Percentiles rank a stretch among this genome's conserved stretches.
Evolutionary conservation across 1,284 basidiomycete genomes (phyloP).

Genomic region (Singerocomus inundabilis): DNA sequence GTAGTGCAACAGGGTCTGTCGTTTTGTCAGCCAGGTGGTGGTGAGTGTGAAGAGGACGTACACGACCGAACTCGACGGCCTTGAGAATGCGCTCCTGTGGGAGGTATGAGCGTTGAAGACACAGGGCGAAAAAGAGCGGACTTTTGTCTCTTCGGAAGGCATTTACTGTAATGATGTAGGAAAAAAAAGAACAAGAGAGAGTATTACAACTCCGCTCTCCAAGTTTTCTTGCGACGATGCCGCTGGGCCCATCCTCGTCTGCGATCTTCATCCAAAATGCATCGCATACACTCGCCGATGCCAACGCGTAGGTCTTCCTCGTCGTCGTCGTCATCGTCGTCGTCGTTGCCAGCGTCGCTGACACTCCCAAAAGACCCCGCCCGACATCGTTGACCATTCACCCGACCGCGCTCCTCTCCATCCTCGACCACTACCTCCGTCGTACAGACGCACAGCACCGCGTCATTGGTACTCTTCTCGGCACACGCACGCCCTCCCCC

Average conservation of each 20-base stretch:
- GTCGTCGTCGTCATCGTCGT: conserved; percentile 25
- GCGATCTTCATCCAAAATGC: conserved; percentile 61
- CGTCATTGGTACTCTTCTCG: conserved; percentile 96
- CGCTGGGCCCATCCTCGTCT: conserved; percentile 64
- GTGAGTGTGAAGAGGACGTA: conserved; percentile 40
- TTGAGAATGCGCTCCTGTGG: conserved; percentile 76
- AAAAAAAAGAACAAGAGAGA: conserved; percentile 13
- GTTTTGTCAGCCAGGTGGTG: not conserved
- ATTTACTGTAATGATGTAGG: conserved; percentile 53
- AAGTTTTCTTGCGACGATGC: conserved; percentile 46
- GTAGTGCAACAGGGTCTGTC: conserved; percentile 83
- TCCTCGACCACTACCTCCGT: conserved; percentile 96
- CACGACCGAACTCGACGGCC: conserved; percentile 74
- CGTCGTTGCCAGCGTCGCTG: conserved; percentile 9
- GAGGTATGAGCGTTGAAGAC: not conserved
- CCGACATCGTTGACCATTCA: conserved; percentile 79
- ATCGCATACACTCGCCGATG: conserved; percentile 33
- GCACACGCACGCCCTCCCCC: conserved; percentile 69
- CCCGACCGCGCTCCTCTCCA: conserved; percentile 92
- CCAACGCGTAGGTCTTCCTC: conserved; percentile 43
- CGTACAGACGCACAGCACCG: conserved; percentile 80
- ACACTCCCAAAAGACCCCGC: conserved; percentile 48
- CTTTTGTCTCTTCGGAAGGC: conserved; percentile 86
- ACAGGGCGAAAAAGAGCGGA: conserved; percentile 31
- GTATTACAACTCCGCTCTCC: conserved; percentile 35